A percentile compares a stretch with the other conserved stretches of the same genome.
These are phyloP conservation scores for Podaxis sp. DNA, from an alignment of 768 basidiomycete species.

Conservation along the genomic window DNA sequence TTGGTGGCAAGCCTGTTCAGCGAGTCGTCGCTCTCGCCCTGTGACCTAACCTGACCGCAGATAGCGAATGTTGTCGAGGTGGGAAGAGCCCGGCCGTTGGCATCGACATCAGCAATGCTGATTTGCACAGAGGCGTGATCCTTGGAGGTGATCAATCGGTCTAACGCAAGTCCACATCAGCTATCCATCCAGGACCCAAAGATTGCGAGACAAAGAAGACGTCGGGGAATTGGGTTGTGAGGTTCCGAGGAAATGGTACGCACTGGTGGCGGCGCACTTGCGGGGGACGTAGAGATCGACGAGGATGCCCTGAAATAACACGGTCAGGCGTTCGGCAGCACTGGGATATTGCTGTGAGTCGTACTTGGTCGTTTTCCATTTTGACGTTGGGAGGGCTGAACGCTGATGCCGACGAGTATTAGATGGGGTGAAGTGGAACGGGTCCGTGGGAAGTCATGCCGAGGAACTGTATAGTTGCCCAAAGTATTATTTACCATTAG, in stretches of 20 bases:
- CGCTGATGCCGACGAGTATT: slow-evolving; percentile 1
- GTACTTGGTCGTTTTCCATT: slow-evolving; percentile 93
- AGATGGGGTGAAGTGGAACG: not conserved
- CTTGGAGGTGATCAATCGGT: slow-evolving; percentile 98
- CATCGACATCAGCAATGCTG: slow-evolving; percentile 92
- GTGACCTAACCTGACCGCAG: slow-evolving; percentile 89
- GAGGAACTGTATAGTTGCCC: slow-evolving; percentile 14
- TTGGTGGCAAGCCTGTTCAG: slow-evolving; percentile 95
- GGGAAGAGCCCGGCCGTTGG: slow-evolving; percentile 73
- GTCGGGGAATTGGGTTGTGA: not conserved
- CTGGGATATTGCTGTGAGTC: slow-evolving; percentile 26
- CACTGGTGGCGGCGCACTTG: slow-evolving; percentile 98
- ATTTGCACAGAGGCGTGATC: slow-evolving; percentile 99
- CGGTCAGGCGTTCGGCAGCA: slow-evolving; percentile 8
- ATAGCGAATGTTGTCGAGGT: slow-evolving; percentile 93
- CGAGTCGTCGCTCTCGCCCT: slow-evolving; percentile 96
- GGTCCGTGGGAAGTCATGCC: slow-evolving; percentile 7
- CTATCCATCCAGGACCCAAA: not conserved
- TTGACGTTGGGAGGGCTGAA: slow-evolving; percentile 27
- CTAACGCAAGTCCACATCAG: slow-evolving; percentile 38
- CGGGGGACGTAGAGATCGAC: slow-evolving; percentile 99
- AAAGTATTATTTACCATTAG: not conserved
- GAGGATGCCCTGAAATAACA: slow-evolving; percentile 75
- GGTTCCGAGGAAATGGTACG: slow-evolving; percentile 32
- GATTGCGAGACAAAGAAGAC: not conserved